Percentiles rank a stretch among this genome's conserved stretches.
phyloP scores from a whole-genome alignment of 306 rosid genomes.

The Calophaca sinica region DNA sequence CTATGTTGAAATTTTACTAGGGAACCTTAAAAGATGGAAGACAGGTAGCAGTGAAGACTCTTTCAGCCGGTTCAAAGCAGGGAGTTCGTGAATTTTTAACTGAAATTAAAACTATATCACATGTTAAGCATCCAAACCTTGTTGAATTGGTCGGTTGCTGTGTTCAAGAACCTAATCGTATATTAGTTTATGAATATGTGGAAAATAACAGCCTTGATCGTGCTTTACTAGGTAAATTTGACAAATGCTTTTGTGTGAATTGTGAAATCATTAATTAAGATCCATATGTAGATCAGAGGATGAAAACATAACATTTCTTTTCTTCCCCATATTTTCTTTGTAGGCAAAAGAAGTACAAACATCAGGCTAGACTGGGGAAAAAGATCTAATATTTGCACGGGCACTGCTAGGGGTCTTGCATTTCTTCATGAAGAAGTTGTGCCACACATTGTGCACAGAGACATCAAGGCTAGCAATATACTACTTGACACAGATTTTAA shows the following conservation, averaged over 20 bases:
- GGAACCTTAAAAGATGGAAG: constrained; percentile 72
- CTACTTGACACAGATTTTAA: constrained; percentile 75
- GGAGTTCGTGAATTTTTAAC: constrained; percentile 90
- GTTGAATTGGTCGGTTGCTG: constrained; percentile 94
- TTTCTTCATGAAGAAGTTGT: constrained; percentile 93
- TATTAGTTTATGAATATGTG: constrained; percentile 83
- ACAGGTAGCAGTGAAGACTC: constrained; percentile 86
- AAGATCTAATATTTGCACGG: constrained; percentile 80
- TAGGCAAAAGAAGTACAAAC: constrained; percentile 57
- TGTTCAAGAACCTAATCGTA: constrained; percentile 67
- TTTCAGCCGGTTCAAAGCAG: constrained; percentile 85
- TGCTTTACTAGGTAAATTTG: constrained; percentile 74
- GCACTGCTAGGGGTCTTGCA: constrained; percentile 83
- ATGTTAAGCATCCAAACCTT: constrained; percentile 90
- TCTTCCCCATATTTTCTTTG: constrained; percentile 29
- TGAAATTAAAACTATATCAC: constrained; percentile 78
- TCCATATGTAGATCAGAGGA: constrained; percentile 36
- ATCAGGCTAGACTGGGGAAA: constrained; percentile 76
- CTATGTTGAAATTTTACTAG: constrained; percentile 58
- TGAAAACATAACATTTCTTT: constrained; percentile 25
- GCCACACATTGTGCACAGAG: constrained; percentile 96
- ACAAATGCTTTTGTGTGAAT: constrained; percentile 30
- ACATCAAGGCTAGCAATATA: constrained; percentile 94
- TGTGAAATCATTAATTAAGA: constrained; percentile 35
- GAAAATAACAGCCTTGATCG: constrained; percentile 93